Percentiles rank a stretch among this genome's conserved stretches.
These are phyloP conservation scores for Rhodotorula sp. DNA, from an alignment of 1,284 basidiomycete genomes.

Conservation along the genomic window DNA sequence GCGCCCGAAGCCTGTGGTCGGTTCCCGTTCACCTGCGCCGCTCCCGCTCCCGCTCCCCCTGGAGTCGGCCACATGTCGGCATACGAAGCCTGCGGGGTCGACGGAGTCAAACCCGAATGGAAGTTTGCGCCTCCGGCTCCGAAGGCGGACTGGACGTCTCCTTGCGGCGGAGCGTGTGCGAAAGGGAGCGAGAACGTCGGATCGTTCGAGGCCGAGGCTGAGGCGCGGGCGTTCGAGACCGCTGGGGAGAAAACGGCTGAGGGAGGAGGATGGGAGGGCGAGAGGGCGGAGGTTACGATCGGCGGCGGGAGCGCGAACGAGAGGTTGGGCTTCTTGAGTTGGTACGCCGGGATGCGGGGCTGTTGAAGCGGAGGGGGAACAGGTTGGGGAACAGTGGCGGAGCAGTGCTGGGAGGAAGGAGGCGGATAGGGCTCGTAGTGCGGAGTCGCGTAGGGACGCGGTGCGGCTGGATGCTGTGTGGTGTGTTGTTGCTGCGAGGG, in stretches of 20 bases:
- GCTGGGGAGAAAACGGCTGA: not conserved
- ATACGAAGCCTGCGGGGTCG: not conserved
- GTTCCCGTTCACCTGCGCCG: not conserved
- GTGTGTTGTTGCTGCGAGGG: too few species aligned
- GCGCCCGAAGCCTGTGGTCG: not conserved
- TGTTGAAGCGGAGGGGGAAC: not conserved
- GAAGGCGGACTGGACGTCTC: not conserved
- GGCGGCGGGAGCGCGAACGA: not conserved
- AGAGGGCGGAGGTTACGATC: not conserved
- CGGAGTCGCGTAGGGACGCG: too few species aligned
- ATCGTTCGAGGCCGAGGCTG: not conserved
- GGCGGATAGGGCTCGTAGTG: not conserved
- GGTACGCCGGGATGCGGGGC: not conserved
- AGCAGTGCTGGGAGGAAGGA: not conserved
- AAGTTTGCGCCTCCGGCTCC: not conserved
- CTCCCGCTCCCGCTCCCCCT: not conserved
- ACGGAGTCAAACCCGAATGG: not conserved
- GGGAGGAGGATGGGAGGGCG: not conserved
- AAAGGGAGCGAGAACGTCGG: conserved; percentile 5
- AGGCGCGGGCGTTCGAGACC: not conserved
- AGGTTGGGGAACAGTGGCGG: not conserved
- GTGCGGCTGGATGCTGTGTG: too few species aligned
- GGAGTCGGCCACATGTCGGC: not conserved
- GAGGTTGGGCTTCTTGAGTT: not conserved
- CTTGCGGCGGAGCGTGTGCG: not conserved